Evolutionary conservation across 2,329 filamentous ascomycete genomes (phyloP), one percentile per base, ranked within the genome.

Genomic region (Aspergillus chevalieri): DNA sequence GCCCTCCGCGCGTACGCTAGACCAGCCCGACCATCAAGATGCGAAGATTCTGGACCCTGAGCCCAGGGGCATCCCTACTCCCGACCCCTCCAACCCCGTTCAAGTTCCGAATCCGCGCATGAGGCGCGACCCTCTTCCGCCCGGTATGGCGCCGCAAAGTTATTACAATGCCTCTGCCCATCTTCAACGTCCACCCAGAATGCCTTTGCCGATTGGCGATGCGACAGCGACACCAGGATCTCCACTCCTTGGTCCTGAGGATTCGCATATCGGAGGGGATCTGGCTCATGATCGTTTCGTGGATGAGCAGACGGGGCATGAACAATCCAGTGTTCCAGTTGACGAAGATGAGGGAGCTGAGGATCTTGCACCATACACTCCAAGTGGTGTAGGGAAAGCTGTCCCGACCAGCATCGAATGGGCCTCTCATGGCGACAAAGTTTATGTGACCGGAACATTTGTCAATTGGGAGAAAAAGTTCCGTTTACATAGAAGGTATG

Each of bases 391-490:
- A 15, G 81, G 85, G 54, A 86, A 87, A 36, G 87, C 87, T 6
- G 87, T 97, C 39, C 88, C 89, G 2, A 95, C 89, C 1, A 75
- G 81, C 50, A 83, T 98, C 51, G 87, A 94, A 70, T 98, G 93
- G 93, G 81, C 80, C 57, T 80, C 82, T 7, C 83, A 83, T 47
- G 91, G 88, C 51, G 87, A 95, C 50, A 94, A 91, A 70, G 83
- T 97, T 56, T 98, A 95, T 68, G 90, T 98, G 43, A 98, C 93
- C 0, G 92, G 92, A 57, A 97, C 93, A 17, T 96, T 97, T 65
- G 94, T 95, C 61, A 88, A 92, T 67, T 98, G 93, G 93, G 90
- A 94, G 71, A 86, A 87, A 67, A 97, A 97, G 73, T 94, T 91
- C 67, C 83, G 87, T 59, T 76, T 98, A 64, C 83, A 90, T 69